Base-by-base conservation (phyloP, 2,329 filamentous ascomycete genomes). In the Amesomyces nigricolor region DNA sequence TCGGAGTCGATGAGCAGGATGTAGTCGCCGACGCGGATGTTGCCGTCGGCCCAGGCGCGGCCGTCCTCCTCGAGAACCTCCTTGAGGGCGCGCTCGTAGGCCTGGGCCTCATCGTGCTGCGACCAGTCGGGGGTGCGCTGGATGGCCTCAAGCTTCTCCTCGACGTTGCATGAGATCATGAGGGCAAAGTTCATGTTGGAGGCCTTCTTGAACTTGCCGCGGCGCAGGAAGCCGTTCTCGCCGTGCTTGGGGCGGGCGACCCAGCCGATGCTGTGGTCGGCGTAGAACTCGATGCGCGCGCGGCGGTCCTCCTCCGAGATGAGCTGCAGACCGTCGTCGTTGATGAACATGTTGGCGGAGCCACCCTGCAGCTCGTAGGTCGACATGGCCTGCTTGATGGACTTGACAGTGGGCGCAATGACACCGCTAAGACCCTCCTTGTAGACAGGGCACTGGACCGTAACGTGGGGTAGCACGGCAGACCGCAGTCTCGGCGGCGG, bases 371-470 rank as follows among this genome's bases (percentile, higher is more conserved):
- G 75, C 67, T 89, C 87, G 65, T 89, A 90, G 0, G 85, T 88
- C 32, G 84, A 86, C 66, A 89, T 89, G 59, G 86, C 86, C 63
- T 86, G 80, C 72, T 90, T 90, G 71, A 91, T 79, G 2, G 87
- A 91, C 65, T 83, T 83, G 64, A 91, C 81, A 0, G 88, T 92
- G 7, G 88, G 88, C 17, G 78, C 80, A 64, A 91, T 91, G 69
- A 95, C 89, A 58, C 77, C 82, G 37, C 74, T 73, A 2, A 95
- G 77, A 61, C 89, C 88, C 69, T 95, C 89, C 70, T 92, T 94
- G 75, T 94, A 95, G 0, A 95, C 88, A 4, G 89, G 89, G 68
- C 88, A 91, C 67, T 95, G 89, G 42, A 95, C 87, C 3, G 88
- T 92, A 60, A 89, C 78, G 66, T 89, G 88, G 2, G 87, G 87